A percentile compares a stretch with the other conserved stretches of the same genome.
These are phyloP conservation scores for Tulasnella sp. DNA, from an alignment of 768 basidiomycete species.

Conservation along the genomic window DNA sequence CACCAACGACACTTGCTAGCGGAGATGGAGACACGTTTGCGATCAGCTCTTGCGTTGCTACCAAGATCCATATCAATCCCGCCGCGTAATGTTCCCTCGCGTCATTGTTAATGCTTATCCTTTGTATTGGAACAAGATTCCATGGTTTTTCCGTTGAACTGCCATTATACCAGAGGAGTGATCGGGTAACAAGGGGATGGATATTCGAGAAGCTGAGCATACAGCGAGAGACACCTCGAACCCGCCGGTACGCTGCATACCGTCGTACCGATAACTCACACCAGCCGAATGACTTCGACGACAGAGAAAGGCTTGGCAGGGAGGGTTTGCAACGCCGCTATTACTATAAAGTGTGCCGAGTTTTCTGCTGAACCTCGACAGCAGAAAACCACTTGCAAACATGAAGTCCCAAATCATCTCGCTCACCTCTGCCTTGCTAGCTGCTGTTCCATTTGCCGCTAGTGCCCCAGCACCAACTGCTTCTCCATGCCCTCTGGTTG, in stretches of 20 bases:
- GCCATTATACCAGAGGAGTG: background rate
- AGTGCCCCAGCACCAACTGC: background rate
- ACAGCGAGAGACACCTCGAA: no score
- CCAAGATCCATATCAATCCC: slow-evolving; percentile 5
- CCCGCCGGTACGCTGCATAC: background rate
- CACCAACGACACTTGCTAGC: background rate
- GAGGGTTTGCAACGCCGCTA: background rate
- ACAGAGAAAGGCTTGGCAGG: background rate
- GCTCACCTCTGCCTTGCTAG: background rate
- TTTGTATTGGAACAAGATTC: background rate
- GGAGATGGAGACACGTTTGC: background rate
- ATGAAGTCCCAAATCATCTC: background rate
- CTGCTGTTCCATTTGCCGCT: background rate
- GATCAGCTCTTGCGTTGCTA: background rate
- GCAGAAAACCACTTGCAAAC: background rate
- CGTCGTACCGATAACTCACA: background rate
- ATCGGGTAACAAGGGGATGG: no score
- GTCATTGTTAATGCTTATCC: no score
- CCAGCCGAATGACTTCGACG: background rate
- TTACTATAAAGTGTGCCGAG: background rate
- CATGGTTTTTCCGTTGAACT: background rate
- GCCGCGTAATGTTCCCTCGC: background rate
- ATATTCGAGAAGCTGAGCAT: no score
- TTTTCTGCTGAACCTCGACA: background rate
- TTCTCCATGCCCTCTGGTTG: background rate